These are phyloP conservation scores for Conticribra guillardii DNA, from an alignment of 108 stramenopile genomes.

Conservation along the genomic window DNA sequence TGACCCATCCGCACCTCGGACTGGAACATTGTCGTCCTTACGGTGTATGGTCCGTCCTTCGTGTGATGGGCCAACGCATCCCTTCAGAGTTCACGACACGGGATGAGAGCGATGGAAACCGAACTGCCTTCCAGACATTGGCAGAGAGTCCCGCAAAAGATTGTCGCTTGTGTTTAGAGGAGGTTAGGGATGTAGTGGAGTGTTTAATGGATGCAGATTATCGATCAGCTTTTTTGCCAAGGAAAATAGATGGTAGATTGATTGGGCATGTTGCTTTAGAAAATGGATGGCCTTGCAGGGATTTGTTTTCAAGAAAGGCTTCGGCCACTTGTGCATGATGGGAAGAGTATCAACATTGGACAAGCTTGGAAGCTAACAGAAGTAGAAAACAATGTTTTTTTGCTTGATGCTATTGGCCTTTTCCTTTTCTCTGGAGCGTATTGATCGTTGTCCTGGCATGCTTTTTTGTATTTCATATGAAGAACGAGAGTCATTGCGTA, in stretches of 20 bases:
- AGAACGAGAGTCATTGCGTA: no score
- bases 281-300: conserved; percentile 72
- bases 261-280: conserved; percentile 57
- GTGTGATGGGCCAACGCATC: conserved; percentile 38
- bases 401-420: no score
- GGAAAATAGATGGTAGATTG: conserved; percentile 42
- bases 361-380: no score
- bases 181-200: conserved; percentile 37
- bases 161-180: conserved; percentile 29
- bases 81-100: conserved; percentile 31
- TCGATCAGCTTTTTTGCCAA: conserved; percentile 34
- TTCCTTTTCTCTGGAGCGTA: no score
- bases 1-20: conserved; percentile 33
- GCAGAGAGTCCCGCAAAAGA: conserved; percentile 29
- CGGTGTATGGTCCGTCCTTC: conserved; percentile 37
- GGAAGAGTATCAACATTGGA: no score
- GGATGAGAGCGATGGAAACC: conserved; percentile 37
- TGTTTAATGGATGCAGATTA: conserved; percentile 39
- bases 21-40: conserved; percentile 34
- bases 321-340: conserved; percentile 39
- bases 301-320: conserved; percentile 36
- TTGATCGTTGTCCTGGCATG: no score
- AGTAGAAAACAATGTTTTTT: no score
- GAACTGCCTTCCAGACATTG: conserved; percentile 41
- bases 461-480: no score